phyloP scores from a whole-genome alignment of 2,329 filamentous ascomycete species.

The Bipolaris zeicola region DNA sequence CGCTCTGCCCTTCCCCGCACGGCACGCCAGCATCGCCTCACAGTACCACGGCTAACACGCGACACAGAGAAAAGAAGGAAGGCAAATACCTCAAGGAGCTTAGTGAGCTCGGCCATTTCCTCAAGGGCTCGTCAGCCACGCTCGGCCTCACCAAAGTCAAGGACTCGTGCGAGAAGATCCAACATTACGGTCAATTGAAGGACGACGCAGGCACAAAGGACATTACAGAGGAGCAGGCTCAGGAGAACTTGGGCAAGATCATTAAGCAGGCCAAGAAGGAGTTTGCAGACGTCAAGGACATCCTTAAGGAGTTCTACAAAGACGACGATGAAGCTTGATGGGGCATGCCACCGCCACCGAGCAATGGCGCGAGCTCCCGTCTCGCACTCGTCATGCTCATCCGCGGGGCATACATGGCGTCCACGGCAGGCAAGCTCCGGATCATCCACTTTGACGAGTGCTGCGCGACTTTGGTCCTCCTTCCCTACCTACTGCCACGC shows the following conservation, averaged over 20 bases:
- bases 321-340: constrained; percentile 44
- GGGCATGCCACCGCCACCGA: constrained; percentile 3
- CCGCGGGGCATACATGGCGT: neutral
- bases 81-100: constrained; percentile 64
- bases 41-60: constrained; percentile 16
- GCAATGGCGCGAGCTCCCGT: constrained; percentile 11
- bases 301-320: constrained; percentile 73
- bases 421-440: constrained; percentile 1
- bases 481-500: constrained; percentile 3
- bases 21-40: neutral
- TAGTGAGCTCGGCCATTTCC: constrained; percentile 87
- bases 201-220: constrained; percentile 74
- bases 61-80: constrained; percentile 66
- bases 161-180: constrained; percentile 94
- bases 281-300: constrained; percentile 73
- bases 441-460: constrained; percentile 5
- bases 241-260: constrained; percentile 72
- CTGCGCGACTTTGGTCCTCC: constrained; percentile 4
- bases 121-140: constrained; percentile 96
- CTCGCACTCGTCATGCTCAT: constrained; percentile 17
- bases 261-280: constrained; percentile 75
- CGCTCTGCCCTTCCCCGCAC: neutral
- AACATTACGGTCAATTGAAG: constrained; percentile 84
- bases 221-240: constrained; percentile 68
- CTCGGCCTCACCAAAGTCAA: constrained; percentile 89